phyloP scores from a whole-genome alignment of 148 eudicot genomes.

The Pouteria glomerata region DNA sequence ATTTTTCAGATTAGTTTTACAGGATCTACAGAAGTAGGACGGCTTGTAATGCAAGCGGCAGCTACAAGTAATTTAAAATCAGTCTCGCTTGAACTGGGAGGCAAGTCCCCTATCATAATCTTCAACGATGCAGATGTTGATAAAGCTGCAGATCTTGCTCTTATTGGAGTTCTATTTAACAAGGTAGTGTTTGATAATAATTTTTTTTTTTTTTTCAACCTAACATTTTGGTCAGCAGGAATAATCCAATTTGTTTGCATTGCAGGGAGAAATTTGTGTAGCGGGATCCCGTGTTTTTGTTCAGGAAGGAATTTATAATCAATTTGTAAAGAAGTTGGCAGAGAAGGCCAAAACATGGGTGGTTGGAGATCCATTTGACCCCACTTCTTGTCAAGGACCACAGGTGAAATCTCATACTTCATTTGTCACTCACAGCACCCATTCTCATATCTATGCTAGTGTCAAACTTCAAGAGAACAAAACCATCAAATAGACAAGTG shows the following conservation, averaged over 20 bases:
- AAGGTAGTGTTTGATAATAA: constrained; percentile 31
- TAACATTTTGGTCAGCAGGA: not conserved
- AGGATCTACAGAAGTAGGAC: constrained; percentile 71
- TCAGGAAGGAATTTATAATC: constrained; percentile 81
- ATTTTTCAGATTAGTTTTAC: constrained; percentile 68
- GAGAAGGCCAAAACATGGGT: constrained; percentile 64
- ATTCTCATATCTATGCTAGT: too few relatives aligned
- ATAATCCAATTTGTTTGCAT: not conserved
- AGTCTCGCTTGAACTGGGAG: constrained; percentile 78
- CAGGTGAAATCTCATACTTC: constrained; percentile 38
- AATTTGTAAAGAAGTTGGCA: constrained; percentile 39
- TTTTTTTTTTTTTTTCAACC: not conserved
- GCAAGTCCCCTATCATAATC: constrained; percentile 71
- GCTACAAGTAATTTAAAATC: constrained; percentile 74
- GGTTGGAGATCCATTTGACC: constrained; percentile 82
- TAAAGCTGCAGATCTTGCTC: constrained; percentile 46
- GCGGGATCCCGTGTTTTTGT: constrained; percentile 72
- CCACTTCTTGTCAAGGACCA: constrained; percentile 64
- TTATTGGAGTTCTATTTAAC: constrained; percentile 41
- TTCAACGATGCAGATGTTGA: constrained; percentile 80
- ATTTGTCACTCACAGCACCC: not conserved
- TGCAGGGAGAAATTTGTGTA: constrained; percentile 77
- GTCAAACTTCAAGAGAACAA: too few relatives aligned
- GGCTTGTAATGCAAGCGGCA: constrained; percentile 66
- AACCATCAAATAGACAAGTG: too few relatives aligned